Percentiles rank a stretch among this genome's conserved stretches.
Conservation (phyloP, 1,284 basidiomycete species). For the Golubevia sp. region DNA sequence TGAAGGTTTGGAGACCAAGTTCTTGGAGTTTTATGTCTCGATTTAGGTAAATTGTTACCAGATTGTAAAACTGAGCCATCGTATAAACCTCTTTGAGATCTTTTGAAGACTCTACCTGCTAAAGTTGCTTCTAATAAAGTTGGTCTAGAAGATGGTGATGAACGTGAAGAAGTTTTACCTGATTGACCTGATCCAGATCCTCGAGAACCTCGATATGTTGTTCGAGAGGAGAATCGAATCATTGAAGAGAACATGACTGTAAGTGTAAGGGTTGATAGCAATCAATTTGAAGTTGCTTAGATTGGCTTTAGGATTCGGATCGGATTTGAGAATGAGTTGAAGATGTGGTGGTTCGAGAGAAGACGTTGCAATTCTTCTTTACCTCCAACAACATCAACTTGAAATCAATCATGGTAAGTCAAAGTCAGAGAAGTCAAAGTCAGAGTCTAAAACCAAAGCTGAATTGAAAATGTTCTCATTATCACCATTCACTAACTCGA, state of each 20-base stretch:
- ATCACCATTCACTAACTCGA: neutral
- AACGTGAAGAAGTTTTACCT: slow-evolving; percentile 40
- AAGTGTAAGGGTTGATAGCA: too few relatives aligned
- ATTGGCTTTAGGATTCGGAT: too few relatives aligned
- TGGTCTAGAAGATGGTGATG: slow-evolving; percentile 47
- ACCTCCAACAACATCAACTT: too few relatives aligned
- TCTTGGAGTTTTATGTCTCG: slow-evolving; percentile 50
- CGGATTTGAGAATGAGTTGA: too few relatives aligned
- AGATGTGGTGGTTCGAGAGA: too few relatives aligned
- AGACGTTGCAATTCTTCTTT: too few relatives aligned
- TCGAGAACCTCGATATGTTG: slow-evolving; percentile 49
- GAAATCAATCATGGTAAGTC: neutral
- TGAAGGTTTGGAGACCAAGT: slow-evolving; percentile 56
- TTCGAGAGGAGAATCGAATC: slow-evolving; percentile 48
- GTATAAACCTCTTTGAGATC: slow-evolving; percentile 54
- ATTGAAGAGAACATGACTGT: slow-evolving; percentile 51
- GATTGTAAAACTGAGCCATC: slow-evolving; percentile 48
- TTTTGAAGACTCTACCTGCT: slow-evolving; percentile 45
- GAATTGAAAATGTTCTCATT: too few relatives aligned
- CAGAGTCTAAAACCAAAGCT: neutral
- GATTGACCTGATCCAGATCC: slow-evolving; percentile 51
- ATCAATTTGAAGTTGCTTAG: too few relatives aligned
- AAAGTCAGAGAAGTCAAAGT: neutral
- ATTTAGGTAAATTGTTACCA: slow-evolving; percentile 54
- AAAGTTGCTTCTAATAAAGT: slow-evolving; percentile 20